Evolutionary conservation across 305 asterid species (phyloP), one percentile per base, ranked within the genome.

Genomic region (Fraxinus angustifolia): DNA sequence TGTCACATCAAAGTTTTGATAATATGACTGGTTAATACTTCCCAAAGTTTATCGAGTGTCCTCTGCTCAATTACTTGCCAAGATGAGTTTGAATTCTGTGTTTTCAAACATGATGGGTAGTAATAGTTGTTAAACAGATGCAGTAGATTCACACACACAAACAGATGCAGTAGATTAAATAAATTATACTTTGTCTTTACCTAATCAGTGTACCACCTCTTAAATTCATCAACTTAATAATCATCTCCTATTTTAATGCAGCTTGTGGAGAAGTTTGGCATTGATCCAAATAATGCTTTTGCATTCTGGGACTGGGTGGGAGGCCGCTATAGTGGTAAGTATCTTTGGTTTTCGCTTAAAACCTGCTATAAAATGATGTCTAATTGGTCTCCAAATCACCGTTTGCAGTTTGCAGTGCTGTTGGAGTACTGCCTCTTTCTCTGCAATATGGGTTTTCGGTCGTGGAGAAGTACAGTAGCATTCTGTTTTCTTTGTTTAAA

Each of bases 251-350:
- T 56, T 74, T 72, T 58, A 17, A 36, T 87, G 86, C 93, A 96
- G 99, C 99, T 96, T n/a, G 98, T 94, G 58, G 98, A 96, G 86
- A 89, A 93, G 87, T 95, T 95, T 85, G 99, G 99, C 81, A 95
- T 95, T 78, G 99, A 95, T 90, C 99, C 99, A 78, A 92, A 91
- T 35, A 96, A 96, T 93, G 94, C 99, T 86, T 96, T 94, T 88
- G 99, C 99, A 77, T 96, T 94, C 91, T 96, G 99, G 99, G 99
- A 96, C 84, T 96, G 99, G 99, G 98, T 96, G 38, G 99, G 99
- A 88, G 98, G 99, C 80, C 98, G 98, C 84, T 94, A 93, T 82
- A 96, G 99, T 71, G 99, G 99, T 91, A 90, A 79, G 91, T 82
- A 80, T 83, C 76, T 83, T 77, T 60, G 48, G 8, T 72, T 78